Evolutionary conservation across 148 eudicot species (phyloP), one percentile per base, ranked within the genome.

Genomic region (Nyssa sinensis): DNA sequence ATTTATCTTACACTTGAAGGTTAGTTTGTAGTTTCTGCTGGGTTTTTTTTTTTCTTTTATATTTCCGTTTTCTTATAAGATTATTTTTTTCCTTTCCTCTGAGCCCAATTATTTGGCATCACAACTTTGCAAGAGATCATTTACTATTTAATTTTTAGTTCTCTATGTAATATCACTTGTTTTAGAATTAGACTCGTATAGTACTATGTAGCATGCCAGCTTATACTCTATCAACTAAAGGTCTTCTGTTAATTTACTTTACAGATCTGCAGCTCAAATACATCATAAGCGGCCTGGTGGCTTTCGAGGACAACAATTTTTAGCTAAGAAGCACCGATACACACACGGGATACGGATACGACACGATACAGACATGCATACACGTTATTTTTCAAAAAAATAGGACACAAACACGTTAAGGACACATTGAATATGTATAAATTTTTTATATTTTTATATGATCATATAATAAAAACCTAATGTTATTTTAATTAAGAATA

Each of bases 1-100:
- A 83, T 94, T 55, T 94, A 89, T 71, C 92, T 93, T 65, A 74
- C 76, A 71, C 98, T 97, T 28, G 89, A 91, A 89, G 89, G 94
- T 93, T 49, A 60, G 1, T 63, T 35, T 28, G 61, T 10, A 3
- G 5, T 25, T 47, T 62, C 41, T 68, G 21, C 19, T 23, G 17
- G n/a, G n/a, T n/a, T n/a, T n/a, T n/a, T 0, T 68, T 49, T 31
- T 1, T 70, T 53, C 55, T 19, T 70, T 53, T 14, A 12, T 29
- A 28, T 4, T 5, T 32, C 30, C 30, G 14, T 7, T 31, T 70
- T 37, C 49, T 16, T 19, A 31, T 17, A 3, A 28, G 30, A 21
- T 21, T 67, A n/a, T n/a, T 49, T 31, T 14, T 19, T 12, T 6
- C 25, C 44, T 31, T 35, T 12, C 19, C 12, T 16, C 5, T 0